Conservation (phyloP, 148 eudicot species). For the Tetragonia tetragonoides region DNA sequence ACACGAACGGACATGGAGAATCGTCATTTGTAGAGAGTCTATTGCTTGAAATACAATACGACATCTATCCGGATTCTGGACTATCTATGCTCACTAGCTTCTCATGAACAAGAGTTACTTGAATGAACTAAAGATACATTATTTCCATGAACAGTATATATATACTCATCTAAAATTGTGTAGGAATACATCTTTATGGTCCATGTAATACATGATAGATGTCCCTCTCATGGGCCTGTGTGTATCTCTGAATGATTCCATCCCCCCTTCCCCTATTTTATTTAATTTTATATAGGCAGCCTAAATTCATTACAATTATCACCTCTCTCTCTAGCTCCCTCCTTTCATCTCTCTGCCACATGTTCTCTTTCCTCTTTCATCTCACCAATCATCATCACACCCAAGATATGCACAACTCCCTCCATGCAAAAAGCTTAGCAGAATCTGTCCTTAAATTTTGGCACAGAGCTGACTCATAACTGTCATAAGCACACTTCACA, state of each 20-base stretch:
- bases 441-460: conserved; percentile 8
- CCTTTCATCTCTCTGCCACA: conserved; percentile 25
- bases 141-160: too few species aligned
- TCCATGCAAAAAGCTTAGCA: conserved; percentile 24
- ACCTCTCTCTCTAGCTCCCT: conserved; percentile 19
- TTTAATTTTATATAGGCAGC: background rate
- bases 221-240: background rate
- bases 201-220: background rate
- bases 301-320: conserved; percentile 24
- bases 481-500: conserved; percentile 13
- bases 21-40: too few species aligned
- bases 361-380: conserved; percentile 16
- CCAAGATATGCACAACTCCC: conserved; percentile 23
- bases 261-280: background rate
- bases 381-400: conserved; percentile 33
- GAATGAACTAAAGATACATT: too few species aligned
- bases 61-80: too few species aligned
- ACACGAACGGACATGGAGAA: too few species aligned
- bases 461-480: conserved; percentile 15
- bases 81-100: too few species aligned
- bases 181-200: background rate
- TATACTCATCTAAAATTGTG: too few species aligned
- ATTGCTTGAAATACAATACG: too few species aligned
- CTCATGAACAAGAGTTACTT: too few species aligned
- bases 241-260: conserved; percentile 15